Evolutionary conservation across 1,284 basidiomycete genomes (phyloP).

Genomic region (Wallemia hederae): DNA sequence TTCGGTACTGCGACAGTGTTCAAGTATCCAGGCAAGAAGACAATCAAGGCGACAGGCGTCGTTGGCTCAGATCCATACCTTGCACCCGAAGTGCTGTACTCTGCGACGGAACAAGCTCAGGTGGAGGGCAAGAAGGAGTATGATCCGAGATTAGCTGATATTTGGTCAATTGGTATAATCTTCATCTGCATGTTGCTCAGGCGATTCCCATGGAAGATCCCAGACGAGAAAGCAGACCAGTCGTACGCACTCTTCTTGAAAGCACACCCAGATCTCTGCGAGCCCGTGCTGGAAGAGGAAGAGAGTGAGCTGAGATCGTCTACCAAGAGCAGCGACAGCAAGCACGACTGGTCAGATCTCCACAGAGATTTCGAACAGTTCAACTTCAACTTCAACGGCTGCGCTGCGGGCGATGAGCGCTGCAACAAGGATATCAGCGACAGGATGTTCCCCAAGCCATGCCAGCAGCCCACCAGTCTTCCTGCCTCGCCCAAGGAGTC

Average conservation of each 20-base stretch:
- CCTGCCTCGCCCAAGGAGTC: not conserved
- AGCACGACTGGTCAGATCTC: not conserved
- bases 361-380: not conserved
- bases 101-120: not conserved
- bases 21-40: conserved; percentile 75
- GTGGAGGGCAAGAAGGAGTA: conserved; percentile 30
- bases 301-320: not conserved
- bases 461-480: conserved; percentile 1
- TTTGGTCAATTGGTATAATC: conserved; percentile 95
- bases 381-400: not conserved
- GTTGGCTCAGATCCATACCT: conserved; percentile 96
- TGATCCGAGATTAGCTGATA: conserved; percentile 89
- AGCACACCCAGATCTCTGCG: conserved; percentile 61
- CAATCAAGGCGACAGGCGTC: conserved; percentile 54
- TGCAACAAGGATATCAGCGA: not conserved
- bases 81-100: conserved; percentile 67
- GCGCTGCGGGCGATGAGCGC: not conserved
- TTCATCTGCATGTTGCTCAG: conserved; percentile 97
- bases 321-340: not conserved
- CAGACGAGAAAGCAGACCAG: conserved; percentile 73
- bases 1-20: conserved; percentile 98
- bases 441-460: conserved; percentile 1
- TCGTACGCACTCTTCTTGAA: conserved; percentile 73
- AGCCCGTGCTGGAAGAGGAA: conserved; percentile 5
- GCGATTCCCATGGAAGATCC: conserved; percentile 96